phyloP scores from a whole-genome alignment of 345 rosid genomes.

The Anacardium occidentale region DNA sequence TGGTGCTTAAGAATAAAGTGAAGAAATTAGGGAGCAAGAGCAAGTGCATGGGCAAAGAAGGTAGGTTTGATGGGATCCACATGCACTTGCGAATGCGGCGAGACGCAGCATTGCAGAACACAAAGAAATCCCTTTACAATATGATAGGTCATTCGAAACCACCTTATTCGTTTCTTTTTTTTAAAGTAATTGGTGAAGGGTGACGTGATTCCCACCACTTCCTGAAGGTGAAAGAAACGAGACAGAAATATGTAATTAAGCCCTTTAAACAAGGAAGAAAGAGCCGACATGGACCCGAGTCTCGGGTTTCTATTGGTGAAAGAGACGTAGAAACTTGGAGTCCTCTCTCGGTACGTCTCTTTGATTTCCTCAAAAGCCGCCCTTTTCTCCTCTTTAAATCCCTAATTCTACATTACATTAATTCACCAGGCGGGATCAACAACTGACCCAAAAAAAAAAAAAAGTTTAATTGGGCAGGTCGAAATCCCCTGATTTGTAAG shows the following conservation, averaged over 20 bases:
- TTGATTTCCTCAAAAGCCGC: conserved; percentile 55
- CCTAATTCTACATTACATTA: conserved; percentile 15
- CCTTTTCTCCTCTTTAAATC: conserved; percentile 12
- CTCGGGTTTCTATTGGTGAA: conserved; percentile 11
- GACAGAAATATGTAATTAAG: background rate
- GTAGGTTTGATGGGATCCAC: conserved; percentile 8
- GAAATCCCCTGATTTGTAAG: background rate
- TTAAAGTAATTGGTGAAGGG: background rate
- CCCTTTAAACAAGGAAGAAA: background rate
- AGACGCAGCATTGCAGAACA: conserved; percentile 29
- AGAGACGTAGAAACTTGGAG: conserved; percentile 22
- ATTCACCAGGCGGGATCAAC: background rate
- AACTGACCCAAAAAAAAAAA: too few species aligned
- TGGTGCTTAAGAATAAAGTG: background rate
- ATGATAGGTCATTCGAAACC: background rate
- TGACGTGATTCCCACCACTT: conserved; percentile 35
- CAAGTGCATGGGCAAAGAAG: background rate
- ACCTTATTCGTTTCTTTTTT: too few species aligned
- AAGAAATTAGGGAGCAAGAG: background rate
- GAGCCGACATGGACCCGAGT: conserved; percentile 35
- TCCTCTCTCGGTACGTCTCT: conserved; percentile 38
- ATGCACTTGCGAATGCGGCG: conserved; percentile 43
- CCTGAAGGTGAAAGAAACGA: conserved; percentile 30
- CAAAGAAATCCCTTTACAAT: background rate
- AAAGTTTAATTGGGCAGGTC: too few species aligned